Evolutionary conservation across 2,329 filamentous ascomycete species (phyloP).

Genomic region (Hypoxylon sp.): DNA sequence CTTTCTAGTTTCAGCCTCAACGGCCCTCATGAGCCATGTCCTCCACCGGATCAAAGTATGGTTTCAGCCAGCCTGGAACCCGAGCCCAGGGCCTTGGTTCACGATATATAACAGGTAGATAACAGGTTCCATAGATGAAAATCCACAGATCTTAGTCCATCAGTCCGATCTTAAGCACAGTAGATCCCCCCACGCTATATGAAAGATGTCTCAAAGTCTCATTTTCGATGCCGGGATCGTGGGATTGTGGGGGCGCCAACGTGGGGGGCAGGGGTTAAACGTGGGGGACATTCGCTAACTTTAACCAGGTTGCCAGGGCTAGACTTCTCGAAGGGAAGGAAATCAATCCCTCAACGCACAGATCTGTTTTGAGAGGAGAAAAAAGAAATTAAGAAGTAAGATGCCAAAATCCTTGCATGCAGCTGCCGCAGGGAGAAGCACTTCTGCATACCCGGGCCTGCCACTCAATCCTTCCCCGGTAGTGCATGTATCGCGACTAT

Average conservation of each 20-base stretch:
- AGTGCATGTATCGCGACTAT: slow-evolving; percentile 16
- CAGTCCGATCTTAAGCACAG: slow-evolving; percentile 4
- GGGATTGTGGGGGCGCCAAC: slow-evolving; percentile 13
- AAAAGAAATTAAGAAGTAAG: slow-evolving; percentile 17
- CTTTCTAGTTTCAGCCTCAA: background rate
- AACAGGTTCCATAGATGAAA: slow-evolving; percentile 4
- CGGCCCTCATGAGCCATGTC: background rate
- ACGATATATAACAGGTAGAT: slow-evolving; percentile 9
- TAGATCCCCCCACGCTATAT: slow-evolving; percentile 20
- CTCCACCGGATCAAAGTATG: background rate
- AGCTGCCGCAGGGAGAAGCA: slow-evolving; percentile 30
- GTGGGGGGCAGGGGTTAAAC: slow-evolving; percentile 17
- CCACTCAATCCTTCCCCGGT: background rate
- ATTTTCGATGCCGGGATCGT: slow-evolving; percentile 1
- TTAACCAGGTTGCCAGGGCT: slow-evolving; percentile 19
- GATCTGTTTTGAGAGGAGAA: background rate
- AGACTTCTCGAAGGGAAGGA: slow-evolving; percentile 24
- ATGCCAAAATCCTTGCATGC: slow-evolving; percentile 11
- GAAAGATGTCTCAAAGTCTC: background rate
- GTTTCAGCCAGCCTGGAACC: slow-evolving; percentile 12
- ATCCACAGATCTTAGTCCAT: slow-evolving; percentile 4
- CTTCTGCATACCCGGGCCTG: slow-evolving; percentile 39
- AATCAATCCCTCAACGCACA: slow-evolving; percentile 7
- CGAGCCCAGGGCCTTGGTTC: slow-evolving; percentile 27
- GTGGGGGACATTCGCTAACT: slow-evolving; percentile 23